Base-by-base conservation (phyloP, 2,329 filamentous ascomycete genomes). In the Colletotrichum nymphaeae region DNA sequence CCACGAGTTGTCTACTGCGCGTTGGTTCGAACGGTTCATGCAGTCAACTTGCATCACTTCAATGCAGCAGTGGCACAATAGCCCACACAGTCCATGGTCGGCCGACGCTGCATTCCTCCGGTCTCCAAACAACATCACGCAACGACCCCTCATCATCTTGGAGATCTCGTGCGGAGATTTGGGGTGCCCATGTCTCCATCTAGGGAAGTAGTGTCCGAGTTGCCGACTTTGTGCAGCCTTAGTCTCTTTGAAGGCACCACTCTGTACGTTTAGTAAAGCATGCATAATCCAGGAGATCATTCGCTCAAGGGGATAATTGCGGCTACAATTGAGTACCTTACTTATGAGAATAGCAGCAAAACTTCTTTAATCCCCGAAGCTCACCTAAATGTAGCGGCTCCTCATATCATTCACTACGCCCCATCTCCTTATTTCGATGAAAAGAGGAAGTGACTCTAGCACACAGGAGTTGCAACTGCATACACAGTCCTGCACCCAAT, bases 401-500 rank as follows among this genome's bases (percentile, higher is more conserved):
- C 19, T 49, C 42, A n/a, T 19, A n/a, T 19, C 8, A n/a, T 49
- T 2, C 42, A 49, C 19, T 19, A n/a, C 9, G 3, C 42, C 42
- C 1, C 7, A 4, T 5, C 3, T 22, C 19, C 4, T 19, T 7
- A 49, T 16, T 55, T 56, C 49, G 26, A 37, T 12, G 16, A 19
- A 28, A 19, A 24, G 8, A 11, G 46, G 1, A 16, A 7, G 24
- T 12, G 35, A 24, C 24, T 35, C 42, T 56, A 65, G 30, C 63
- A 64, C 26, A 32, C 64, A n/a, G 69, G 63, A 3, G 69, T 74
- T 28, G 64, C 58, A 4, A 74, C 49, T 14, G 69, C 63, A 16
- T 72, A 74, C 46, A 72, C 63, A 16, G 69, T 74, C 19, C 69
- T 58, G 42, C 72, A 74, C 4, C 69, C 69, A 7, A 74, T 72